Conservation (phyloP, 108 stramenopile genomes). For the Pseudonitzschia delicatissima region DNA sequence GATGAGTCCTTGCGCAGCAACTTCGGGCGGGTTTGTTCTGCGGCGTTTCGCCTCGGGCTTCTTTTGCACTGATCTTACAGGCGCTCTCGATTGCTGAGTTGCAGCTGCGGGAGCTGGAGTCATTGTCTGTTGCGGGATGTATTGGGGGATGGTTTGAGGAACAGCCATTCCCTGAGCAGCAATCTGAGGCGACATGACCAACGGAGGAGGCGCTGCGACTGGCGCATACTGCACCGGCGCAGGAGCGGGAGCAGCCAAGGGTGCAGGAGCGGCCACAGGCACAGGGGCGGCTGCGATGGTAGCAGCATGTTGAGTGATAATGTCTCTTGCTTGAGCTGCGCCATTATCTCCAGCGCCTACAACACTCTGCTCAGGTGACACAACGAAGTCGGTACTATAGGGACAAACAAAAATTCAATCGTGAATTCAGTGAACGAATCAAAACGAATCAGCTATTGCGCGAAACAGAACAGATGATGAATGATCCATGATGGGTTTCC, state of each 20-base stretch:
- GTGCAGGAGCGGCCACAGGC: slow-evolving; percentile 15
- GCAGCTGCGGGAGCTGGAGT: slow-evolving; percentile 3
- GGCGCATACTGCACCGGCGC: slow-evolving; percentile 8
- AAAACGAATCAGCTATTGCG: neutral
- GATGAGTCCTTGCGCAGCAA: slow-evolving; percentile 15
- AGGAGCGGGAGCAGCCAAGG: slow-evolving; percentile 25
- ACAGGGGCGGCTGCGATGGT: slow-evolving; percentile 13
- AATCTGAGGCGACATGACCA: neutral
- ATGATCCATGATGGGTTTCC: no score
- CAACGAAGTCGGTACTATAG: slow-evolving; percentile 15
- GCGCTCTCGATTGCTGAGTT: neutral
- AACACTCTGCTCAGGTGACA: slow-evolving; percentile 52
- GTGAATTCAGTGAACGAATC: neutral
- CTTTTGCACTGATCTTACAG: neutral
- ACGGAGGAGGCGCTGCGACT: slow-evolving; percentile 12
- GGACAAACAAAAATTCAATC: neutral
- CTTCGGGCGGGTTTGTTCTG: neutral
- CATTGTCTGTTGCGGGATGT: slow-evolving; percentile 7
- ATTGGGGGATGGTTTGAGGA: neutral
- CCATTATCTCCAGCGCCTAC: slow-evolving; percentile 27
- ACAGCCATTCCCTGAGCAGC: slow-evolving; percentile 7
- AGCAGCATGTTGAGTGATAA: slow-evolving; percentile 18
- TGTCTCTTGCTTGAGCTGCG: slow-evolving; percentile 13
- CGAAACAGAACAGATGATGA: slow-evolving; percentile 1
- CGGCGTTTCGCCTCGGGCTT: slow-evolving; percentile 1